Conservation (phyloP, 805 yeast genomes). For the Scheffersomyces spartinae region DNA sequence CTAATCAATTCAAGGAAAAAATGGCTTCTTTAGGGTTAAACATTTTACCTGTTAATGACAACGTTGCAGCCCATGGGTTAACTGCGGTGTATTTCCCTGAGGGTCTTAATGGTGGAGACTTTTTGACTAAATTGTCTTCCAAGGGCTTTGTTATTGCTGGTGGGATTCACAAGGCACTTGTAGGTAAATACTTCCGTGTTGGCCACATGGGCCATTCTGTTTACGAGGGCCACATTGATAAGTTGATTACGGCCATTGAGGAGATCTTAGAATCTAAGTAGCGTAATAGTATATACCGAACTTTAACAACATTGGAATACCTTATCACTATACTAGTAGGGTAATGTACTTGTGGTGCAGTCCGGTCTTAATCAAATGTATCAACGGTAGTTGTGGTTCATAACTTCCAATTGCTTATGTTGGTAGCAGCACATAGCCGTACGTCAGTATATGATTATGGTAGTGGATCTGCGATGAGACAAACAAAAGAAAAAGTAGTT, state of each 20-base stretch:
- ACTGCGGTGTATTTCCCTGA: constrained; percentile 80
- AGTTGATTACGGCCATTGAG: constrained; percentile 20
- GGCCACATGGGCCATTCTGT: constrained; percentile 91
- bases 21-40: constrained; percentile 51
- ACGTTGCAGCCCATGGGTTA: constrained; percentile 75
- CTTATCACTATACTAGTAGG: no score
- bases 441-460: no score
- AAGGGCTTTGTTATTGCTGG: constrained; percentile 77
- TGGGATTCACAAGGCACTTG: constrained; percentile 76
- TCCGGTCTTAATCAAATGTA: no score
- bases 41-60: constrained; percentile 48
- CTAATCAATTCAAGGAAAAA: constrained; percentile 52
- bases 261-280: no score
- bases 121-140: constrained; percentile 44
- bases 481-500: no score
- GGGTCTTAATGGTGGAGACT: constrained; percentile 55
- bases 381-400: no score
- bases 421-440: no score
- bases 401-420: no score
- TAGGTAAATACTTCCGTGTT: constrained; percentile 76
- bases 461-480: no score
- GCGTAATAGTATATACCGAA: no score
- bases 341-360: no score
- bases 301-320: no score
- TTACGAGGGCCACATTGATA: constrained; percentile 29